Base-by-base conservation (phyloP, 108 stramenopile species). In the Chaetoceros tenuissimus region DNA sequence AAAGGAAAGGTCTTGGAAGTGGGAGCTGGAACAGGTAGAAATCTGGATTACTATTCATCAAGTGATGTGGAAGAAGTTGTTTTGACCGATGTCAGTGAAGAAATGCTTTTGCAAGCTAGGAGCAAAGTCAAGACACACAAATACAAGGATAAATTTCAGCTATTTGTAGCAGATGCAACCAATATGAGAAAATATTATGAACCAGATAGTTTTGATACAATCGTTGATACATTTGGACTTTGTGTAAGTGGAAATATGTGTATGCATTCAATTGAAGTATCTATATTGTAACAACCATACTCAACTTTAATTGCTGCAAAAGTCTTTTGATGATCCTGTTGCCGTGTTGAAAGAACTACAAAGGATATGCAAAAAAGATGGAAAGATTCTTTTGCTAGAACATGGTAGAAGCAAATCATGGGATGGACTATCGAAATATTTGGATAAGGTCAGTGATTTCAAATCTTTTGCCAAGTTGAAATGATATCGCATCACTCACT, bases 141-240 rank as follows among this genome's bases (percentile, higher is more conserved):
- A 62, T 75, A 31, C 64, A 43, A 34, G 28, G 20, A 46, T 40
- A 44, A 69, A 22, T 85, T 82, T 67, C 71, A 77, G 25, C 65
- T 75, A 24, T 46, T 81, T 3, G 58, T 62, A 46, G 85, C 67
- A n/a, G 87, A 91, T 60, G 71, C 82, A 43, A 46, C 62, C 1
- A 59, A 71, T 17, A 46, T 83, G 16, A 28, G 63, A 10, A 30
- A 54, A 1, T n/a, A 57, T 10, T 90, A 84, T 64, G 66, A 75
- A 2, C 78, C 87, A 46, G 53, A 77, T 25, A 64, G 55, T 2
- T 94, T 91, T 62, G 93, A 94, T 67, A 89, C 89, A 1, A 80
- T 94, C 16, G 91, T 93, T 3, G 92, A 94, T 71, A 93, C 95
- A 0, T 96, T 96, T 65, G 93, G 95, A 16, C 73, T 96, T 17